Percentiles rank a stretch among this genome's conserved stretches.
Conservation (phyloP, 2,329 filamentous ascomycete genomes). For the Neurospora crassa region DNA sequence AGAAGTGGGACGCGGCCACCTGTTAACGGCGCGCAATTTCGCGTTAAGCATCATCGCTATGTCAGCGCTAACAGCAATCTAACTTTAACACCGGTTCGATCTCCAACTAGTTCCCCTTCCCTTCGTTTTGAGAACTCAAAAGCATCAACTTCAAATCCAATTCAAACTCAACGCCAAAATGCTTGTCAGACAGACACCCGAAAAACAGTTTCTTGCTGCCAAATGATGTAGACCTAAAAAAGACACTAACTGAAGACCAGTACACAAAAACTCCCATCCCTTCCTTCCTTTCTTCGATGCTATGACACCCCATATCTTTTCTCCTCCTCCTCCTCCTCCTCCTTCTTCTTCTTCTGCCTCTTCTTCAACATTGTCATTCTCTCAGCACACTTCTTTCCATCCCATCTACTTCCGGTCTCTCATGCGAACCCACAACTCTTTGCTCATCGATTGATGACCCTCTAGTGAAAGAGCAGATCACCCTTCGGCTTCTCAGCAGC, state of each 20-base stretch:
- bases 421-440: not conserved
- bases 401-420: not conserved
- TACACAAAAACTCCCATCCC: not conserved
- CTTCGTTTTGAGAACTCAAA: too few species aligned
- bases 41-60: not conserved
- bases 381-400: not conserved
- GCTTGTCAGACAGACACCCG: not conserved
- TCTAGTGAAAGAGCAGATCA: slow-evolving; percentile 4
- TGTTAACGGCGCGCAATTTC: not conserved
- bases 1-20: not conserved
- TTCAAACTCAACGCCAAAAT: not conserved
- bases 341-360: not conserved
- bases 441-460: not conserved
- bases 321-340: too few species aligned
- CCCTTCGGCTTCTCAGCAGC: slow-evolving; percentile 15
- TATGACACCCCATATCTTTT: not conserved
- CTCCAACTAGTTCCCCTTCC: not conserved
- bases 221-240: not conserved
- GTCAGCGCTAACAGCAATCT: not conserved
- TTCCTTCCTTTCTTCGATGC: not conserved
- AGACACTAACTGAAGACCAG: not conserved
- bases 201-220: not conserved
- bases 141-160: not conserved
- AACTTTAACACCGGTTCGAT: not conserved
- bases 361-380: not conserved